A percentile compares a stretch with the other conserved stretches of the same genome.
Conservation (phyloP, 2,329 filamentous ascomycete genomes). For the Teratosphaeria epicoccoides region DNA sequence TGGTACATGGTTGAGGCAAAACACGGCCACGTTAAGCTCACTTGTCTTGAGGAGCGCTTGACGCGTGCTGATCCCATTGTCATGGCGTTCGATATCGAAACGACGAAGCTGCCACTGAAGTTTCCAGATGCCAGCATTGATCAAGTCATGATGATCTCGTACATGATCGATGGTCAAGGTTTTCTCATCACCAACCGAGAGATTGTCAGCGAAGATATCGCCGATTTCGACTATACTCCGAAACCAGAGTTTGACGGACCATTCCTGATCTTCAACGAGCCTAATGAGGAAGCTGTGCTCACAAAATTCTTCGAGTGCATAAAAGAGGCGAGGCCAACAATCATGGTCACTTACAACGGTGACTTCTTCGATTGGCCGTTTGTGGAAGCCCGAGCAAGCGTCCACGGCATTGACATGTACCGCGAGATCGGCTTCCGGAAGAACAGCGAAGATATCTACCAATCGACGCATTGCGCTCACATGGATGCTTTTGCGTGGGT, state of each 20-base stretch:
- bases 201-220: slow-evolving; percentile 93
- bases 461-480: slow-evolving; percentile 90
- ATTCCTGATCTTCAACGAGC: slow-evolving; percentile 98
- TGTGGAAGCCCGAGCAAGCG: slow-evolving; percentile 82
- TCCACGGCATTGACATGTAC: slow-evolving; percentile 98
- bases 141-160: slow-evolving; percentile 99
- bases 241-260: slow-evolving; percentile 90
- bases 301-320: slow-evolving; percentile 93
- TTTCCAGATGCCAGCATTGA: slow-evolving; percentile 92
- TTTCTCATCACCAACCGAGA: slow-evolving; percentile 97
- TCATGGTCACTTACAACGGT: slow-evolving; percentile 99
- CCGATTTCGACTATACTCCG: slow-evolving; percentile 96
- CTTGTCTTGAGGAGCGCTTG: slow-evolving; percentile 75
- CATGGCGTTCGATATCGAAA: slow-evolving; percentile 98
- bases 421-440: slow-evolving; percentile 95
- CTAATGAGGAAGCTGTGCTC: slow-evolving; percentile 75
- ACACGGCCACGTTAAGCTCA: slow-evolving; percentile 75
- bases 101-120: slow-evolving; percentile 87
- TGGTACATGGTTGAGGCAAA: slow-evolving; percentile 97
- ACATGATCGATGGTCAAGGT: slow-evolving; percentile 98
- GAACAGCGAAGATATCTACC: slow-evolving; percentile 90
- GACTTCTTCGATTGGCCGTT: slow-evolving; percentile 99
- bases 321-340: slow-evolving; percentile 85
- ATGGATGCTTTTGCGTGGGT: slow-evolving; percentile 99
- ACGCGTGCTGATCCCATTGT: slow-evolving; percentile 93